Conservation (phyloP, 202 grass and related monocot species). For the Digitaria exilis region DNA sequence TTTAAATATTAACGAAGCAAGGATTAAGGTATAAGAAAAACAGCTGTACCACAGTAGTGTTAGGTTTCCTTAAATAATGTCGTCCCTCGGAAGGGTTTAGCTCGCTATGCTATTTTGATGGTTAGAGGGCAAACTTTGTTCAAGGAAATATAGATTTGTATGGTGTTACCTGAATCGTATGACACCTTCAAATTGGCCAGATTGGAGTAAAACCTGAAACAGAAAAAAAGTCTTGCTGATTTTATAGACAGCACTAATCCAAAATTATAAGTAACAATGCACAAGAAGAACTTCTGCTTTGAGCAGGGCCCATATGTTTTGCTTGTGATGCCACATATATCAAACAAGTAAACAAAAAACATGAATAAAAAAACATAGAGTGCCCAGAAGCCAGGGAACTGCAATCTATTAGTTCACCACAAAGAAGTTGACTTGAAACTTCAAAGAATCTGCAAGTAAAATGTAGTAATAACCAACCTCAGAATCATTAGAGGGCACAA, state of each 20-base stretch:
- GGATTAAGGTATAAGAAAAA: conserved; percentile 21
- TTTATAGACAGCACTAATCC: neutral
- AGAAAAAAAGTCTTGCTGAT: conserved; percentile 9
- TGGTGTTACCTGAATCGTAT: conserved; percentile 71
- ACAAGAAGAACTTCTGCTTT: conserved; percentile 2
- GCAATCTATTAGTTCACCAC: neutral
- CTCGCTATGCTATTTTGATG: neutral
- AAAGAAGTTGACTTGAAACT: conserved; percentile 12
- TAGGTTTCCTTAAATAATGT: conserved; percentile 23
- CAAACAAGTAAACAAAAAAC: conserved; percentile 25
- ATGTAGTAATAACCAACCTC: conserved; percentile 53
- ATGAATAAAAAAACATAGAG: neutral
- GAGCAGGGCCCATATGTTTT: neutral
- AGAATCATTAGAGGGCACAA: conserved; percentile 72
- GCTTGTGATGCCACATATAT: conserved; percentile 1
- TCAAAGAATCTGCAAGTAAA: conserved; percentile 24
- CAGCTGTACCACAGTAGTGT: neutral
- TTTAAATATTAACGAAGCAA: conserved; percentile 9
- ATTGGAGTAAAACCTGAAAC: conserved; percentile 74
- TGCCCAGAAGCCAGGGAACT: neutral
- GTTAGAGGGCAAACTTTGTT: conserved; percentile 1
- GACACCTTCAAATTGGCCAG: conserved; percentile 85
- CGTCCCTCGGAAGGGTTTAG: neutral
- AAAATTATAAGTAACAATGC: too few species aligned
- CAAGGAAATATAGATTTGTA: conserved; percentile 4